Evolutionary conservation across 2,329 filamentous ascomycete genomes (phyloP).

Genomic region (Fusarium abutilonis): DNA sequence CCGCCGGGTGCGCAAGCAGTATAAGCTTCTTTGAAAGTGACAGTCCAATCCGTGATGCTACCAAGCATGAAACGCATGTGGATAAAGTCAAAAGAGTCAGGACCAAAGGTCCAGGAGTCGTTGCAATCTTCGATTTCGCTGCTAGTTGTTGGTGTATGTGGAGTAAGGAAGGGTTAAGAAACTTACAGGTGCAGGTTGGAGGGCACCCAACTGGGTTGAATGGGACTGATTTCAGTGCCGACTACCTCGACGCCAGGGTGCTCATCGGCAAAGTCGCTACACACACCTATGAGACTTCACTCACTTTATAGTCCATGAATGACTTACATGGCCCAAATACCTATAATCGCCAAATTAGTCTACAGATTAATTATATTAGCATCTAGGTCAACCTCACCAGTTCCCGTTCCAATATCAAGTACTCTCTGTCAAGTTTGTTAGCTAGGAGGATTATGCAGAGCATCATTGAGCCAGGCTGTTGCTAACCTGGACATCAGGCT

Average conservation of each 20-base stretch:
- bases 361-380: fast-evolving
- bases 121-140: slow-evolving; percentile 23
- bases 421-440: background rate
- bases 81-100: slow-evolving; percentile 9
- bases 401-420: slow-evolving; percentile 16
- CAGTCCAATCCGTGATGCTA: slow-evolving; percentile 16
- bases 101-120: slow-evolving; percentile 7
- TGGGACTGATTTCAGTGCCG: slow-evolving; percentile 26
- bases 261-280: slow-evolving; percentile 27
- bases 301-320: fast-evolving
- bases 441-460: background rate
- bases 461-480: too few relatives aligned
- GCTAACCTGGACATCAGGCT: slow-evolving; percentile 1
- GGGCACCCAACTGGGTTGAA: slow-evolving; percentile 20
- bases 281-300: too few relatives aligned
- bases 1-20: background rate
- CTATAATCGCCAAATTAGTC: background rate
- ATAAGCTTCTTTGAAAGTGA: slow-evolving; percentile 2
- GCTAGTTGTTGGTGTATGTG: fast-evolving
- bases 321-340: slow-evolving; percentile 28
- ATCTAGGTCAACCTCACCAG: background rate
- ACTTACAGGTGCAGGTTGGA: slow-evolving; percentile 13
- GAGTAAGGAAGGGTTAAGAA: fast-evolving
- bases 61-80: slow-evolving; percentile 17
- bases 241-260: slow-evolving; percentile 17